Percentiles rank a stretch among this genome's conserved stretches.
Evolutionary conservation across 495 filamentous ascomycete species (phyloP).

Genomic region (Parathielavia appendiculata): DNA sequence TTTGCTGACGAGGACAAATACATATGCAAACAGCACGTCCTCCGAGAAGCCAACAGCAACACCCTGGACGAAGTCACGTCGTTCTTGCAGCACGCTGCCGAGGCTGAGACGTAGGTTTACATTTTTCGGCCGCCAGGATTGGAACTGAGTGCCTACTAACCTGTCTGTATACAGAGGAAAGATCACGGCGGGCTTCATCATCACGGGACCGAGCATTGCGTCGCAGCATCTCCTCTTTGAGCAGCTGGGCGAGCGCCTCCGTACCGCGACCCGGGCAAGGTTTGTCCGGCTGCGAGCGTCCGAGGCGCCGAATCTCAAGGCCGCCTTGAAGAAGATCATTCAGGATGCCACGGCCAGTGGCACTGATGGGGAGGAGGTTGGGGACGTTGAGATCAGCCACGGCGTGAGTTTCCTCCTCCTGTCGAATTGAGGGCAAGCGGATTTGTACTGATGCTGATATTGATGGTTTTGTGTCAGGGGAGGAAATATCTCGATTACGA

Average conservation of each 20-base stretch:
- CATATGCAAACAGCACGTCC: conserved; percentile 44
- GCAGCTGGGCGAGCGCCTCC: conserved; percentile 55
- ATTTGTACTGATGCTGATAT: not conserved
- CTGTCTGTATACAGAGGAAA: conserved; percentile 19
- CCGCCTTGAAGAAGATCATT: conserved; percentile 76
- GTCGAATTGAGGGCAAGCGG: not conserved
- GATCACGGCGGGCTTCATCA: conserved; percentile 75
- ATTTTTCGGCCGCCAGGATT: not conserved
- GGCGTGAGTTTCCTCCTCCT: conserved; percentile 40
- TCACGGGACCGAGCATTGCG: conserved; percentile 81
- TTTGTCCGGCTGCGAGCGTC: conserved; percentile 70
- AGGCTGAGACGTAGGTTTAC: conserved; percentile 25
- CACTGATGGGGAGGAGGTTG: conserved; percentile 40
- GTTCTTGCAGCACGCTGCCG: conserved; percentile 65
- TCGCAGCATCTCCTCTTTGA: conserved; percentile 68
- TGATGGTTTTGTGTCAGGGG: conserved; percentile 39
- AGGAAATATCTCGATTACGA: conserved; percentile 85
- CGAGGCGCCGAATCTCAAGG: conserved; percentile 78
- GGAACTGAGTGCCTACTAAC: conserved; percentile 15
- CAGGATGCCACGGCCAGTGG: conserved; percentile 40
- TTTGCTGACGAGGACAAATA: not conserved
- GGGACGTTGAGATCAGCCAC: conserved; percentile 46
- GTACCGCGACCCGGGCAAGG: conserved; percentile 43
- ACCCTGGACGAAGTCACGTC: conserved; percentile 58
- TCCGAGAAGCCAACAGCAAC: conserved; percentile 57